Evolutionary conservation across 202 grass and related monocot genomes (phyloP).

Genomic region (Tripidium arundinaceum): DNA sequence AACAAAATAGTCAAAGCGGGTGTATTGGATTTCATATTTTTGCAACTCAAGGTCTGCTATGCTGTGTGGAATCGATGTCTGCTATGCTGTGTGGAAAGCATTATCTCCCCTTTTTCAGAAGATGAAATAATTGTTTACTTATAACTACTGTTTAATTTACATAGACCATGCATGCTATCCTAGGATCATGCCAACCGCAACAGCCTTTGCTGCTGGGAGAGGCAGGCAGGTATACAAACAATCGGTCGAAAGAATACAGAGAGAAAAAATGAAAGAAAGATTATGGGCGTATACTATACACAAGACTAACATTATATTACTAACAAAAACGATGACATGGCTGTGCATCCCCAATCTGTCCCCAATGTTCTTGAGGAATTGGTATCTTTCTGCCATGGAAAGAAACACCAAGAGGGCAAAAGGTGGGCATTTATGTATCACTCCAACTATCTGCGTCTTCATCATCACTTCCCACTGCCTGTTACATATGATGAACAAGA

Average conservation of each 20-base stretch:
- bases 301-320: constrained; percentile 14
- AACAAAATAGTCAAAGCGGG: no score
- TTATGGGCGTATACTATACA: constrained; percentile 37
- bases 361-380: constrained; percentile 8
- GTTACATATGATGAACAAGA: constrained; percentile 21
- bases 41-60: not conserved
- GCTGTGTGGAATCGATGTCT: not conserved
- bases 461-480: constrained; percentile 92
- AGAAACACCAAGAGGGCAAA: constrained; percentile 19
- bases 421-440: constrained; percentile 39
- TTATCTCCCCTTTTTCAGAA: not conserved
- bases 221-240: constrained; percentile 33
- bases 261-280: constrained; percentile 1
- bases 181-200: constrained; percentile 18
- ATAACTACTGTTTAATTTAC: constrained; percentile 46
- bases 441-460: constrained; percentile 95
- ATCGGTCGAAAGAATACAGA: constrained; percentile 14
- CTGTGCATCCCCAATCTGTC: not conserved
- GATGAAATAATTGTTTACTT: not conserved
- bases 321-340: constrained; percentile 28
- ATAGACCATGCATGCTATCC: constrained; percentile 35
- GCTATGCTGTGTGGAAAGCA: not conserved
- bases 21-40: no score
- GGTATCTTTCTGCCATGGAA: no score
- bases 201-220: constrained; percentile 47